Evolutionary conservation across 2,329 filamentous ascomycete genomes (phyloP).

Genomic region (Diaporthe helianthi): DNA sequence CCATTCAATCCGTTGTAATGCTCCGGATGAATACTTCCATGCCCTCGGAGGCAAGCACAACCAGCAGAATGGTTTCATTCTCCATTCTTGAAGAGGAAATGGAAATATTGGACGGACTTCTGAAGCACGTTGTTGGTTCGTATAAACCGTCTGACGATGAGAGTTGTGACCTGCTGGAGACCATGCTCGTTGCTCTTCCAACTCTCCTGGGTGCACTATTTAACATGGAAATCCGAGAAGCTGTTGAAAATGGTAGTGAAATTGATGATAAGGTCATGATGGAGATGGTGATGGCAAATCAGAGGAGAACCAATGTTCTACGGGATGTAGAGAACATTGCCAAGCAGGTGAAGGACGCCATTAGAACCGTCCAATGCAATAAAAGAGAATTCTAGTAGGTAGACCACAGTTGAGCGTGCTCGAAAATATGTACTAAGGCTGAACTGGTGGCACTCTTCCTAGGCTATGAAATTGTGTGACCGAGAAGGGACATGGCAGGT

Average conservation of each 20-base stretch:
- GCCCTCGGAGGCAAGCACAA: not conserved
- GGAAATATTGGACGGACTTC: not conserved
- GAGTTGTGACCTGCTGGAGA: not conserved
- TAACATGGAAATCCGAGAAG: not conserved
- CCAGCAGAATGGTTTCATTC: not conserved
- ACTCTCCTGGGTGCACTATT: not conserved
- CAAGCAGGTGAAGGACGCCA: not conserved
- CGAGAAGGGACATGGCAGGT: too few species aligned
- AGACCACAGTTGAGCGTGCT: not conserved
- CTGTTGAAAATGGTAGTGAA: not conserved
- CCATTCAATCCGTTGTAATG: not conserved
- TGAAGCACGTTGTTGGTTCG: not conserved
- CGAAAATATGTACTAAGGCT: too few species aligned
- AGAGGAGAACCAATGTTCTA: not conserved
- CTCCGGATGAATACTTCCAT: not conserved
- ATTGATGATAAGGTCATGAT: constrained; percentile 15
- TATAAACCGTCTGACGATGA: not conserved
- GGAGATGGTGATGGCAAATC: not conserved
- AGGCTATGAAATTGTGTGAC: too few species aligned
- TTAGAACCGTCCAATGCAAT: too few species aligned
- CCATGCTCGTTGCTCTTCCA: not conserved
- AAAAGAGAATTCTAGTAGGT: too few species aligned
- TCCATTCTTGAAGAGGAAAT: not conserved
- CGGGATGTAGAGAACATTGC: not conserved
- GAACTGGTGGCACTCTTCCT: too few species aligned